Conservation (phyloP, 257 asterid species). For the Leonotis leonurus region DNA sequence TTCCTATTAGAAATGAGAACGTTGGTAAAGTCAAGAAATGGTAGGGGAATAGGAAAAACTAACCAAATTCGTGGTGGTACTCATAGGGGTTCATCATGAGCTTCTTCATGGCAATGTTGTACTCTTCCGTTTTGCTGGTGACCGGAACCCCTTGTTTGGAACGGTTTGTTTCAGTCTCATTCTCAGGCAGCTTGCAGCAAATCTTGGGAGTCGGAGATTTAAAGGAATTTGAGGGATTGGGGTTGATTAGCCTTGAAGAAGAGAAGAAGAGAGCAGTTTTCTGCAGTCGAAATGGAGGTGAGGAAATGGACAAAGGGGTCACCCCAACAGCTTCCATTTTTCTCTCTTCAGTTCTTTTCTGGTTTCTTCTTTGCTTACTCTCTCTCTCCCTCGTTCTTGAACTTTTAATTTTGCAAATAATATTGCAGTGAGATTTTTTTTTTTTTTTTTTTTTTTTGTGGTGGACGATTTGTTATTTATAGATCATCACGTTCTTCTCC, state of each 20-base stretch:
- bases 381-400: background rate
- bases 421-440: background rate
- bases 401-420: background rate
- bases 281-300: conserved; percentile 24
- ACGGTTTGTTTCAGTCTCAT: conserved; percentile 22
- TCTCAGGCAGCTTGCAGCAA: conserved; percentile 41
- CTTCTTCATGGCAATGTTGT: conserved; percentile 69
- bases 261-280: conserved; percentile 12
- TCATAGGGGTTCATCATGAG: conserved; percentile 95
- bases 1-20: too few relatives aligned
- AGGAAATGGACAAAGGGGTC: conserved; percentile 13
- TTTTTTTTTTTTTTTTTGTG: background rate
- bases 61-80: conserved; percentile 90
- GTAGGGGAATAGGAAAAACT: background rate
- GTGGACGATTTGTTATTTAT: background rate
- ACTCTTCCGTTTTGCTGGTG: conserved; percentile 52
- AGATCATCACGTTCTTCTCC: background rate
- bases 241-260: conserved; percentile 14
- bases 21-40: background rate
- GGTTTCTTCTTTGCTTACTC: background rate
- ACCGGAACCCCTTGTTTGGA: conserved; percentile 15
- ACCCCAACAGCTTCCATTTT: conserved; percentile 32
- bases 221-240: conserved; percentile 4
- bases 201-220: conserved; percentile 24
- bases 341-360: background rate